A percentile compares a stretch with the other conserved stretches of the same genome.
Evolutionary conservation across 2,329 filamentous ascomycete species (phyloP).

Genomic region (Fusarium siculi): DNA sequence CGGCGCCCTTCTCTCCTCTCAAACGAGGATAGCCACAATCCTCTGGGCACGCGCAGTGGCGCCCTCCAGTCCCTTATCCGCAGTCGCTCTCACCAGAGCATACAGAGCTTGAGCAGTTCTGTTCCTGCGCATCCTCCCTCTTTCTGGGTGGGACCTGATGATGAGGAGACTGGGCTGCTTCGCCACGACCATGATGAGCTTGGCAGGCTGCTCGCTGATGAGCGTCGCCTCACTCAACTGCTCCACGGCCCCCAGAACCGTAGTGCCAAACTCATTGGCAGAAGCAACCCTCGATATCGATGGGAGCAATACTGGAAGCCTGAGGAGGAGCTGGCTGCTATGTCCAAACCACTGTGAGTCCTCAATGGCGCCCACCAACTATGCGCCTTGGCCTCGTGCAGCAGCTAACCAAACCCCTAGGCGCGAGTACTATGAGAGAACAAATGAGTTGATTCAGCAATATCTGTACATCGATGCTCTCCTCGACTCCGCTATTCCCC

Average conservation of each 20-base stretch:
- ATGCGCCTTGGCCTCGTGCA: neutral
- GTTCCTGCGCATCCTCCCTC: slow-evolving; percentile 33
- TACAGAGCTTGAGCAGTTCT: slow-evolving; percentile 45
- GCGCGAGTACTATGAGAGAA: slow-evolving; percentile 87
- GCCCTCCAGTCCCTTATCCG: slow-evolving; percentile 53
- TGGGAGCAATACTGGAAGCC: slow-evolving; percentile 91
- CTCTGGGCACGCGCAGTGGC: slow-evolving; percentile 51
- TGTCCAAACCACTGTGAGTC: slow-evolving; percentile 75
- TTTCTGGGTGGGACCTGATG: slow-evolving; percentile 44
- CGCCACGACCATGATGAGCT: slow-evolving; percentile 56
- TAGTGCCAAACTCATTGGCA: slow-evolving; percentile 88
- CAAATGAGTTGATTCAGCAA: slow-evolving; percentile 88
- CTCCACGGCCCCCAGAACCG: slow-evolving; percentile 78
- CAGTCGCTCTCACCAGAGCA: slow-evolving; percentile 51
- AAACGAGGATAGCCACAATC: slow-evolving; percentile 49
- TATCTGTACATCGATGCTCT: slow-evolving; percentile 94
- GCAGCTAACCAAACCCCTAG: slow-evolving; percentile 49
- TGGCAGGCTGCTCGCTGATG: slow-evolving; percentile 60
- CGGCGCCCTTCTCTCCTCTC: slow-evolving; percentile 49
- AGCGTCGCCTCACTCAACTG: slow-evolving; percentile 68
- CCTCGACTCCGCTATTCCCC: slow-evolving; percentile 90
- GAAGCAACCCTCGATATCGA: slow-evolving; percentile 84
- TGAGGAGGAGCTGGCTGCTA: slow-evolving; percentile 75
- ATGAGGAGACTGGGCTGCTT: slow-evolving; percentile 47
- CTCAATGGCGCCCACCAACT: neutral